Evolutionary conservation across 2,329 filamentous ascomycete species (phyloP).

Genomic region (Davidsoniella neocaledoniae): DNA sequence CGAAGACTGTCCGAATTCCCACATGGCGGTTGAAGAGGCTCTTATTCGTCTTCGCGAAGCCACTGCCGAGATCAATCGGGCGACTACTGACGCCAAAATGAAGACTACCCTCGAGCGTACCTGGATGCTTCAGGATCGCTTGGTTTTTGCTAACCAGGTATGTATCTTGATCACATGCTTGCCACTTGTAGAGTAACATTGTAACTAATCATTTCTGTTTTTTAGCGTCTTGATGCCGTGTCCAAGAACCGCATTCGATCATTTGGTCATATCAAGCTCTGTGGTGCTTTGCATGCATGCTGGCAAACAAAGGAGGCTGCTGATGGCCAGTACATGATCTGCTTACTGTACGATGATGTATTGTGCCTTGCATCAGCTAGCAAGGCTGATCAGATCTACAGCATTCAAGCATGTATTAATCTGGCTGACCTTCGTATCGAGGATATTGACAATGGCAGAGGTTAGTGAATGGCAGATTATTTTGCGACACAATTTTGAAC

Average conservation of each 20-base stretch:
- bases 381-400: conserved; percentile 50
- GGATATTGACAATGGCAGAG: conserved; percentile 58
- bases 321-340: conserved; percentile 68
- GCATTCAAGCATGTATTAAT: conserved; percentile 57
- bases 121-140: conserved; percentile 67
- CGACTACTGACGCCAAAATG: conserved; percentile 58
- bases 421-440: conserved; percentile 50
- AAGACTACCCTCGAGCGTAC: conserved; percentile 62
- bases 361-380: conserved; percentile 57
- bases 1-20: conserved; percentile 66
- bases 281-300: conserved; percentile 67
- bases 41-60: conserved; percentile 56
- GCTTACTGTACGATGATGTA: conserved; percentile 65
- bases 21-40: conserved; percentile 62
- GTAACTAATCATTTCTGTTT: background rate
- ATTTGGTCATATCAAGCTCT: conserved; percentile 65
- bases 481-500: background rate
- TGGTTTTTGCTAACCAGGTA: conserved; percentile 60
- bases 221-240: conserved; percentile 31
- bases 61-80: conserved; percentile 65
- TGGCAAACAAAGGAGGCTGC: conserved; percentile 57
- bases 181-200: background rate
- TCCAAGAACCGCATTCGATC: conserved; percentile 54
- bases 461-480: conserved; percentile 21
- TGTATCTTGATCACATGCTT: conserved; percentile 15